phyloP scores from a whole-genome alignment of 495 filamentous ascomycete genomes.

The Annulohypoxylon stygium region DNA sequence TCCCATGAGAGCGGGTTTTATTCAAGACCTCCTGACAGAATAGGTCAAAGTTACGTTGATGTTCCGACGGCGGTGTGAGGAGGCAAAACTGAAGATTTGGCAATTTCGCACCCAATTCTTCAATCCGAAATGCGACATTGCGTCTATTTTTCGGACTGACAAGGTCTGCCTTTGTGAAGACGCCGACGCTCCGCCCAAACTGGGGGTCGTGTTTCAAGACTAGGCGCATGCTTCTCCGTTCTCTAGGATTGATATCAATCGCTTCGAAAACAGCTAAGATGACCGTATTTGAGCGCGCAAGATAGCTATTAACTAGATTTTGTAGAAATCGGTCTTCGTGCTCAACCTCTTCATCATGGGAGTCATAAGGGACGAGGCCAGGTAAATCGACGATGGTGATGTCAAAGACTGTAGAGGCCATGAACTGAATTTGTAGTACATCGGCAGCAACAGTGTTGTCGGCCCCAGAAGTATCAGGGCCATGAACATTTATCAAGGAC shows the following conservation, averaged over 20 bases:
- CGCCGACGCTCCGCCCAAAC: conserved; percentile 60
- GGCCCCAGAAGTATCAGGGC: conserved; percentile 34
- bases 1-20: conserved; percentile 11
- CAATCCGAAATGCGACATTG: conserved; percentile 53
- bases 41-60: conserved; percentile 1
- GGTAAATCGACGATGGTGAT: conserved; percentile 70
- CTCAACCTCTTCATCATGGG: too few relatives aligned
- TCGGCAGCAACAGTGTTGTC: conserved; percentile 58
- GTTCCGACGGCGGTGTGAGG: conserved; percentile 53
- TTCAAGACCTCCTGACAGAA: conserved; percentile 18
- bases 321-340: too few relatives aligned
- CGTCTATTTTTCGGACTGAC: conserved; percentile 53
- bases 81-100: conserved; percentile 63
- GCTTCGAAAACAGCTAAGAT: conserved; percentile 62
- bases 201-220: conserved; percentile 55
- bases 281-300: conserved; percentile 60
- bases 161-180: conserved; percentile 70
- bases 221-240: conserved; percentile 55
- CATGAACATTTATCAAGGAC: conserved; percentile 55
- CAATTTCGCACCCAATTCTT: conserved; percentile 58
- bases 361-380: conserved; percentile 59
- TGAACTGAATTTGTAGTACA: conserved; percentile 63
- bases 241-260: conserved; percentile 54
- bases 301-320: conserved; percentile 60
- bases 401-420: conserved; percentile 62